Evolutionary conservation across 192 early-diverging fungal species (phyloP).

Genomic region (Dissophora ornata): DNA sequence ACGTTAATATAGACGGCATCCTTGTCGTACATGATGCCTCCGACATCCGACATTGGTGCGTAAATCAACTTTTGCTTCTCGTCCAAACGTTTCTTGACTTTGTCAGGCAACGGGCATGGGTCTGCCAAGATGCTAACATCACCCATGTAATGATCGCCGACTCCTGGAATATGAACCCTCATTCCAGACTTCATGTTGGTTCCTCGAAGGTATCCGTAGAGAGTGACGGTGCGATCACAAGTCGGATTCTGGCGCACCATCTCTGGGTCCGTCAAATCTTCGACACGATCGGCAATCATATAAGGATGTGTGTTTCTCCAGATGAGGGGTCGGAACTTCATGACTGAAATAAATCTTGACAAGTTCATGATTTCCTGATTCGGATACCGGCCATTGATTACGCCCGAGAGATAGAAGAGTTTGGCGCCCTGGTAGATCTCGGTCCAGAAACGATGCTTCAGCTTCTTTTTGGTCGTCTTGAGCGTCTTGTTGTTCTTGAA

Average conservation of each 20-base stretch:
- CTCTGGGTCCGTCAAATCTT: slow-evolving; percentile 96
- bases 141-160: slow-evolving; percentile 85
- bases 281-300: slow-evolving; percentile 94
- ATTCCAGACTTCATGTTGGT: slow-evolving; percentile 90
- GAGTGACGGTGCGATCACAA: slow-evolving; percentile 90
- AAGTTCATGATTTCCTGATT: slow-evolving; percentile 95
- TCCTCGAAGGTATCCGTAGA: slow-evolving; percentile 96
- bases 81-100: slow-evolving; percentile 86
- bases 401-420: slow-evolving; percentile 96
- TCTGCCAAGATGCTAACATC: slow-evolving; percentile 86
- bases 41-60: slow-evolving; percentile 98
- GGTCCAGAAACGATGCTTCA: slow-evolving; percentile 99
- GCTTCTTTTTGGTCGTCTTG: slow-evolving; percentile 87
- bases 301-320: slow-evolving; percentile 99
- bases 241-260: slow-evolving; percentile 81
- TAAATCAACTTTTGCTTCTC: slow-evolving; percentile 97
- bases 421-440: slow-evolving; percentile 99
- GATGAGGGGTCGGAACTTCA: slow-evolving; percentile 96
- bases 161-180: slow-evolving; percentile 96
- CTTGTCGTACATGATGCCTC: slow-evolving; percentile 98
- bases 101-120: slow-evolving; percentile 97
- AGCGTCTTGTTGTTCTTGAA: slow-evolving; percentile 95
- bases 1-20: slow-evolving; percentile 99
- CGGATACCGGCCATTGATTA: slow-evolving; percentile 93
- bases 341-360: slow-evolving; percentile 97